Percentiles rank a stretch among this genome's conserved stretches.
These are phyloP conservation scores for Jackrogersella minutella DNA, from an alignment of 495 filamentous ascomycete genomes.

Conservation along the genomic window DNA sequence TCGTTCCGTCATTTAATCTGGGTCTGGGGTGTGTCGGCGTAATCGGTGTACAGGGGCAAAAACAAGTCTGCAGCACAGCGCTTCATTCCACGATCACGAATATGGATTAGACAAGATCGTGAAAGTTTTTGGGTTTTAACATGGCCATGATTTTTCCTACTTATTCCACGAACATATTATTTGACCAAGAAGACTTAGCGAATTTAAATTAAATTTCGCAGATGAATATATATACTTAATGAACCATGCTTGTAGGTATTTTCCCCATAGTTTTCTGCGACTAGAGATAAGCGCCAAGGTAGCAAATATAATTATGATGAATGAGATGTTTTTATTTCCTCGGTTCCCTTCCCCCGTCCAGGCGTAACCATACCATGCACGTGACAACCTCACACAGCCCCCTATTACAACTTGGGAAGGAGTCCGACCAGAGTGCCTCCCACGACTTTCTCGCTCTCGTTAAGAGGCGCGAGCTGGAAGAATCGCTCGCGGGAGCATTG, in stretches of 20 bases:
- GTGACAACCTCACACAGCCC: constrained; percentile 1
- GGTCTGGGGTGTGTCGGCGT: constrained; percentile 22
- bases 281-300: neutral
- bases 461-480: constrained; percentile 71
- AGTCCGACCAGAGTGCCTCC: constrained; percentile 56
- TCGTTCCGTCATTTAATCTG: neutral
- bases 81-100: neutral
- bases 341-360: neutral
- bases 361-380: constrained; percentile 2
- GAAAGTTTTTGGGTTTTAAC: neutral
- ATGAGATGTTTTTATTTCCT: neutral
- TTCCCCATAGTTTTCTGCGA: neutral
- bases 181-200: neutral
- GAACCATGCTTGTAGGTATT: neutral
- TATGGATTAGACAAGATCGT: constrained; percentile 1
- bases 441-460: constrained; percentile 56
- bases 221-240: neutral
- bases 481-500: constrained; percentile 69
- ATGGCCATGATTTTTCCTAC: neutral
- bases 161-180: neutral
- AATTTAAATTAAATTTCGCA: neutral
- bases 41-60: neutral
- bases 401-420: constrained; percentile 55
- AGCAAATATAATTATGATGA: neutral
- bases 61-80: neutral